phyloP scores from a whole-genome alignment of 768 basidiomycete genomes.

The Mycena chlorophos region DNA sequence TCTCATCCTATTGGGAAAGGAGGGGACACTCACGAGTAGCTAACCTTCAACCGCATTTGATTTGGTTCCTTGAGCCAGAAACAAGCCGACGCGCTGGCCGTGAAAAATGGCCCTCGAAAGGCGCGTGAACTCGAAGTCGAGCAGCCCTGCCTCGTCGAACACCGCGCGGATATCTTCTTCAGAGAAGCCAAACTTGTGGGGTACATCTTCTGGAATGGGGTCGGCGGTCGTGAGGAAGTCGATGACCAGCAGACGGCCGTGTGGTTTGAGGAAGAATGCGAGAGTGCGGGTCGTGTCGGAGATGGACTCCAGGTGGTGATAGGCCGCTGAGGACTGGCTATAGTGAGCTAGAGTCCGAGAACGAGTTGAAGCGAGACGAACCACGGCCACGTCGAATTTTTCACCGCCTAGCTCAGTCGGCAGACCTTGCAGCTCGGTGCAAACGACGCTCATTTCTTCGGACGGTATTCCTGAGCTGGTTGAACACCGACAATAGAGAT shows the following conservation, averaged over 20 bases:
- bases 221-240: slow-evolving; percentile 40
- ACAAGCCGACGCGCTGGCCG: slow-evolving; percentile 43
- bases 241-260: slow-evolving; percentile 58
- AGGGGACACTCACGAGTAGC: background rate
- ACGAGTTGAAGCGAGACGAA: slow-evolving; percentile 35
- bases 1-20: background rate
- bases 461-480: slow-evolving; percentile 41
- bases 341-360: slow-evolving; percentile 2
- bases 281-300: slow-evolving; percentile 52
- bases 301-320: slow-evolving; percentile 61
- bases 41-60: too few species aligned
- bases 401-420: slow-evolving; percentile 49
- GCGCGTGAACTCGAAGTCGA: slow-evolving; percentile 41
- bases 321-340: slow-evolving; percentile 58
- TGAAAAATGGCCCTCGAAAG: slow-evolving; percentile 32
- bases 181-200: slow-evolving; percentile 55
- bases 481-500: background rate
- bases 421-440: slow-evolving; percentile 47
- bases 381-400: slow-evolving; percentile 71
- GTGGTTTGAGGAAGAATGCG: slow-evolving; percentile 58
- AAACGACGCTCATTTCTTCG: slow-evolving; percentile 68
- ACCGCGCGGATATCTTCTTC: slow-evolving; percentile 47
- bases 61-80: slow-evolving; percentile 57
- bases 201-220: slow-evolving; percentile 42
- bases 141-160: slow-evolving; percentile 57